Evolutionary conservation across 2,329 filamentous ascomycete species (phyloP), one percentile per base, ranked within the genome.

Genomic region (Aspergillus versicolor): DNA sequence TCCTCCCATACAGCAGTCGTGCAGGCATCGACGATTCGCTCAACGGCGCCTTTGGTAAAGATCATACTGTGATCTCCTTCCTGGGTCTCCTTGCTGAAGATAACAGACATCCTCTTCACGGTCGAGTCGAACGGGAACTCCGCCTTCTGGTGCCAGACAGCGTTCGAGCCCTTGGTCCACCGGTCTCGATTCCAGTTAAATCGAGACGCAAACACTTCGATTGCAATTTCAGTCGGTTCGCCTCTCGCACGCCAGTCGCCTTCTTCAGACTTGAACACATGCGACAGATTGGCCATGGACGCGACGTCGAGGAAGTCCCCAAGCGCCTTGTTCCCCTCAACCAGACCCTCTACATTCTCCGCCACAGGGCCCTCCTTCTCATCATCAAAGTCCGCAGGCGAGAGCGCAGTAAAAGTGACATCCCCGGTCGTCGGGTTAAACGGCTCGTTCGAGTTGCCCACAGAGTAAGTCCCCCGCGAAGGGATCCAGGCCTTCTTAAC

Each of bases 41-140:
- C 88, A 3, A 90, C 88, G 1, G 88, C 88, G 27, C 76, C 75
- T 57, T 77, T 77, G 40, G 71, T 74, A 56, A 75, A 77, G 4
- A 76, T 63, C 70, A 72, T 75, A 22, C 71, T 61, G 2, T 51
- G 63, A 13, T 50, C 50, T 8, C 52, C 37, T 9, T 55, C 48
- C 3, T n/a, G 30, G 11, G 52, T 52, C 11, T 63, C 52, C 7
- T 62, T 59, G 1, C 62, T 67, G n/a, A 88, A 88, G 52, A 90
- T 85, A 37, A 89, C 87, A 0, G 87, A 88, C 88, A 91, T 91
- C 65, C 87, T 88, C 77, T 91, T 91, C 60, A 90, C 82, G 56
- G 84, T 84, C 0, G 87, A 90, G 67, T 91, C 88, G 61, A 91
- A 91, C 0, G 87, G 88, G 57, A 88, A 89, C 64, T 91, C 88